Base-by-base conservation (phyloP, 2,329 filamentous ascomycete species). In the Elsinoe fawcettii region DNA sequence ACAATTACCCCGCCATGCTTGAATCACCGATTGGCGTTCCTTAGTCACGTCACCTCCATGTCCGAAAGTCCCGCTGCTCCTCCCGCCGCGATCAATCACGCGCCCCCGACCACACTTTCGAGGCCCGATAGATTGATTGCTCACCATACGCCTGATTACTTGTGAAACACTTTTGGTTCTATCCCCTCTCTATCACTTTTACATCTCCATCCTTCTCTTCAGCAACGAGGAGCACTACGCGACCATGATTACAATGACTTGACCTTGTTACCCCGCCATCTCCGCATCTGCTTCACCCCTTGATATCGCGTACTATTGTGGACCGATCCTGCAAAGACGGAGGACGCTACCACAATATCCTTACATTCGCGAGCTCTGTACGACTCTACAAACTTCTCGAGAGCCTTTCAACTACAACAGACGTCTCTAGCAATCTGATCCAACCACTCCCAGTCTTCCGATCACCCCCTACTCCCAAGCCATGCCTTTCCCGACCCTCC, bases 401-500 rank as follows among this genome's bases (percentile, higher is more conserved):
- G 34, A 37, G 5, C 11, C 5, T 5, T 30, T 30, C 27, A 9
- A 30, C 27, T 9, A 9, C 27, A 30, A 5, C 9, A 5, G 27
- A 30, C 27, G 9, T 30, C 27, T 9, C 9, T 30, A 9, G 9
- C 27, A 5, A 9, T 9, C 9, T 30, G 5, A 30, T 30, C n/a
- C 41, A 6, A 32, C 47, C n/a, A 27, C 25, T 9, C 47, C 9
- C 22, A 16, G 9, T 5, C 32, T 14, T 3, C 11, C 30, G 1
- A 25, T 20, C 18, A 22, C 18, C 1, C 7, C 53, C 5, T 12
- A 14, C 51, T 14, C 2, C 25, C 12, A 18, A 44, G 11, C 39
- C 20, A 59, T 61, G 61, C 66, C 64, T 9, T 64, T 66, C 58
- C 59, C 64, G 18, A 63, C 55, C 32, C 47, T 66, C 30, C 63